Evolutionary conservation across 371 early-diverging fungal genomes (phyloP).

Genomic region (Apophysomyces ossiformis): DNA sequence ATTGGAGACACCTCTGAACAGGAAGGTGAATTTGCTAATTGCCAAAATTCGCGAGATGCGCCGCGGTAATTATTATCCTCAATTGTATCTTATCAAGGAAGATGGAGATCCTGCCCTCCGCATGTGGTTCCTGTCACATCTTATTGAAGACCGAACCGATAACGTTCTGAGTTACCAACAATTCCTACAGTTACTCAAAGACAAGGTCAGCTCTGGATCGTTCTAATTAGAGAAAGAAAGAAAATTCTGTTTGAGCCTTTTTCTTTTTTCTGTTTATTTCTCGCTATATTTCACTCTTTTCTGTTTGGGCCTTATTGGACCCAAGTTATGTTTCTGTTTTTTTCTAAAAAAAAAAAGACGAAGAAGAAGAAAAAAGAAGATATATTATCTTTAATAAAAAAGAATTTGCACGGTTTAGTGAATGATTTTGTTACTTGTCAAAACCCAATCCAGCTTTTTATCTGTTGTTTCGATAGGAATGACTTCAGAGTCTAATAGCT

Average conservation of each 20-base stretch:
- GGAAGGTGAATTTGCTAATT: constrained; percentile 62
- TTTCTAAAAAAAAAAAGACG: background rate
- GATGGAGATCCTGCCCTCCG: constrained; percentile 89
- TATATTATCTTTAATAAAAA: no score
- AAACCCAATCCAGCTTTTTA: constrained; percentile 34
- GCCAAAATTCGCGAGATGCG: constrained; percentile 64
- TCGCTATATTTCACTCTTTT: background rate
- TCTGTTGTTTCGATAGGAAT: constrained; percentile 54
- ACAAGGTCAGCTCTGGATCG: constrained; percentile 47
- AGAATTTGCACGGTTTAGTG: constrained; percentile 7
- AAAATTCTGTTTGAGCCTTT: background rate
- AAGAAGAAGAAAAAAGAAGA: background rate
- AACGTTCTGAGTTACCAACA: constrained; percentile 85
- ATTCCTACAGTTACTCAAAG: constrained; percentile 69
- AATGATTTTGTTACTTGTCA: constrained; percentile 37
- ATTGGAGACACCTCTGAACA: constrained; percentile 61
- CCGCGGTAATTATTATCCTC: constrained; percentile 64
- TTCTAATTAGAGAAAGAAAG: constrained; percentile 20
- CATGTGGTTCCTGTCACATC: constrained; percentile 82
- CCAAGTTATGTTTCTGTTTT: background rate
- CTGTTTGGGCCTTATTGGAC: background rate
- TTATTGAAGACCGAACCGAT: constrained; percentile 93
- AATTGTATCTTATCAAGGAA: constrained; percentile 85
- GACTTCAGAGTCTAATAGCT: constrained; percentile 48
- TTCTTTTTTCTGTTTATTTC: background rate